A percentile compares a stretch with the other conserved stretches of the same genome.
Evolutionary conservation across 176 grass and related monocot species (phyloP).

Genomic region (Eragrostis curvula): DNA sequence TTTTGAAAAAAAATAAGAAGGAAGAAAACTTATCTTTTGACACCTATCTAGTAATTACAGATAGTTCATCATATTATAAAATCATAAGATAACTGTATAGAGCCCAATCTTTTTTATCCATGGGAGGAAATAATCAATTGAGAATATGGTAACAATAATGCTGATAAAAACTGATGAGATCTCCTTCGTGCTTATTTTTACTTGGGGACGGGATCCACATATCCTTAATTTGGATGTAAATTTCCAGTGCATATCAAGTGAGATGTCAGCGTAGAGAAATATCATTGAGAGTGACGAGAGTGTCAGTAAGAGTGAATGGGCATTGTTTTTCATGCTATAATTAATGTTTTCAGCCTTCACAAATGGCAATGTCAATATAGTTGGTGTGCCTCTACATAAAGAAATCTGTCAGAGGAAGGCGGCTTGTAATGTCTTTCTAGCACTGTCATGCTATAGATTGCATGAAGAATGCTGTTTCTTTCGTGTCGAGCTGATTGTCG

Average conservation of each 20-base stretch:
- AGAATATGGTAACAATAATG: conserved; percentile 65
- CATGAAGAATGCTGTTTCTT: conserved; percentile 43
- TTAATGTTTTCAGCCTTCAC: conserved; percentile 56
- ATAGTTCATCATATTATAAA: too few relatives aligned
- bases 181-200: conserved; percentile 67
- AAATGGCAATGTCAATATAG: conserved; percentile 43
- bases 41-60: too few relatives aligned
- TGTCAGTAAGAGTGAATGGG: conserved; percentile 35
- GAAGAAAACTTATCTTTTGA: too few relatives aligned
- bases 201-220: conserved; percentile 62
- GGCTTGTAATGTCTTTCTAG: conserved; percentile 42
- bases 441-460: conserved; percentile 34
- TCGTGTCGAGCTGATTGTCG: too few relatives aligned
- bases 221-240: conserved; percentile 83
- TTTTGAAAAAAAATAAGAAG: too few relatives aligned
- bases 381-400: conserved; percentile 47
- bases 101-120: too few relatives aligned
- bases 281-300: conserved; percentile 43
- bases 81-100: too few relatives aligned
- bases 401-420: conserved; percentile 31
- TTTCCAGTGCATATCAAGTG: conserved; percentile 69
- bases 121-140: too few relatives aligned
- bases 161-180: conserved; percentile 51
- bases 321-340: conserved; percentile 48
- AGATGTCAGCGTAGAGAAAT: conserved; percentile 62